These are phyloP conservation scores for Thermomucor indicae-seudaticae DNA, from an alignment of 371 early-diverging fungal genomes.

Conservation along the genomic window DNA sequence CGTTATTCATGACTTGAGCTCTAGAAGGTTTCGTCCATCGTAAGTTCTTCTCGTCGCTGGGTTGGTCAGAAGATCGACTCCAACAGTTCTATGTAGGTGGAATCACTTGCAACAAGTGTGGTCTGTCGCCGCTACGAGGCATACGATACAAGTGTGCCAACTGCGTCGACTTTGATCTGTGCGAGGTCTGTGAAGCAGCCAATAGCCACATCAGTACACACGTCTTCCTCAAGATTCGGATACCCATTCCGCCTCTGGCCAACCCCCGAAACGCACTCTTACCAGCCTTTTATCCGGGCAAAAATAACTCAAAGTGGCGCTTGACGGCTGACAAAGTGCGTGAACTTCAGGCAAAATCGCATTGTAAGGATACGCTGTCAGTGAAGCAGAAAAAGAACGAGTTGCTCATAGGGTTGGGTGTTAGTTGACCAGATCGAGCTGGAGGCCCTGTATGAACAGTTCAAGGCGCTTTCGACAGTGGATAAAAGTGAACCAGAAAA, in stretches of 20 bases:
- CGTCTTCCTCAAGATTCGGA: conserved; percentile 84
- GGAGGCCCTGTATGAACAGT: conserved; percentile 83
- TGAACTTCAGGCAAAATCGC: conserved; percentile 60
- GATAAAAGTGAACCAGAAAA: conserved; percentile 36
- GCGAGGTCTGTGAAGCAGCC: conserved; percentile 85
- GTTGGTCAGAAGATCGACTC: not conserved
- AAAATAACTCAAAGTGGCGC: conserved; percentile 17
- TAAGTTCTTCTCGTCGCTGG: no score
- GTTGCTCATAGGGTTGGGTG: not conserved
- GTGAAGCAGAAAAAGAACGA: no score
- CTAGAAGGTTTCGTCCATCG: conserved; percentile 56
- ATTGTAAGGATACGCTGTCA: conserved; percentile 50
- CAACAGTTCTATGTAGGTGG: conserved; percentile 50
- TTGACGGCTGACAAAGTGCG: conserved; percentile 31
- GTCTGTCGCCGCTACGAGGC: conserved; percentile 83
- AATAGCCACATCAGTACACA: conserved; percentile 77
- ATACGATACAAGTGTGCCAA: conserved; percentile 91
- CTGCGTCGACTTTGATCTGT: conserved; percentile 92
- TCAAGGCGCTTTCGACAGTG: conserved; percentile 73
- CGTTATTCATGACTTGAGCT: not conserved
- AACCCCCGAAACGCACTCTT: conserved; percentile 81
- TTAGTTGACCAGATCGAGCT: conserved; percentile 82
- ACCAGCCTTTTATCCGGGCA: conserved; percentile 77
- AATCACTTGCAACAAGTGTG: conserved; percentile 91
- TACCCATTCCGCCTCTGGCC: conserved; percentile 93